phyloP scores from a whole-genome alignment of 1,284 basidiomycete species.

The Phellopilus nigrolimitatus region DNA sequence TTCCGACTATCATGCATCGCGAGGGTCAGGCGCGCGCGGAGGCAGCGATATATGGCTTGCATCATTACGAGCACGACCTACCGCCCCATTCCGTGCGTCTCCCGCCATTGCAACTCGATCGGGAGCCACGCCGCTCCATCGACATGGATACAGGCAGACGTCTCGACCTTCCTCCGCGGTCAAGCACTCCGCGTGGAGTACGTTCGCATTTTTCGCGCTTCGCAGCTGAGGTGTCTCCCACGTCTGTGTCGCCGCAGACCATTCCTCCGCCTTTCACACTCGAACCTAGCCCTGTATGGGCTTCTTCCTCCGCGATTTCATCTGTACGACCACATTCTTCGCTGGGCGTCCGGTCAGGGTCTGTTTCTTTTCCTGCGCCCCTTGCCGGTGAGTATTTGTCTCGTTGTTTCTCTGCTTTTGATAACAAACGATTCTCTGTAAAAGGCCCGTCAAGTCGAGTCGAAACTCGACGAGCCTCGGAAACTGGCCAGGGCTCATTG shows the following conservation, averaged over 20 bases:
- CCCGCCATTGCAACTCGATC: conserved; percentile 14
- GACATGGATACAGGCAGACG: background rate
- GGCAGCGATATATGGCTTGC: background rate
- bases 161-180: background rate
- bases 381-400: background rate
- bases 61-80: background rate
- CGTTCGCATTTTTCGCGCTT: background rate
- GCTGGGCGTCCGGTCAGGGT: background rate
- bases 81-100: conserved; percentile 5
- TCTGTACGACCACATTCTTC: conserved; percentile 7
- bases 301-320: background rate
- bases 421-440: background rate
- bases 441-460: conserved; percentile 8
- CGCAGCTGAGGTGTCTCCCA: background rate
- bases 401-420: background rate
- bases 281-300: conserved; percentile 17
- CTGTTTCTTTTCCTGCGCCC: background rate
- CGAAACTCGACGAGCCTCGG: background rate
- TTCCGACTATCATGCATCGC: background rate
- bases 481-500: background rate
- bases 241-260: background rate
- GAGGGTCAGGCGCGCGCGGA: background rate
- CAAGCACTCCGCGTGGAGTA: background rate
- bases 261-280: conserved; percentile 19
- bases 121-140: background rate